Evolutionary conservation across 345 rosid genomes (phyloP), one percentile per base, ranked within the genome.

Genomic region (Arabis hirsuta): DNA sequence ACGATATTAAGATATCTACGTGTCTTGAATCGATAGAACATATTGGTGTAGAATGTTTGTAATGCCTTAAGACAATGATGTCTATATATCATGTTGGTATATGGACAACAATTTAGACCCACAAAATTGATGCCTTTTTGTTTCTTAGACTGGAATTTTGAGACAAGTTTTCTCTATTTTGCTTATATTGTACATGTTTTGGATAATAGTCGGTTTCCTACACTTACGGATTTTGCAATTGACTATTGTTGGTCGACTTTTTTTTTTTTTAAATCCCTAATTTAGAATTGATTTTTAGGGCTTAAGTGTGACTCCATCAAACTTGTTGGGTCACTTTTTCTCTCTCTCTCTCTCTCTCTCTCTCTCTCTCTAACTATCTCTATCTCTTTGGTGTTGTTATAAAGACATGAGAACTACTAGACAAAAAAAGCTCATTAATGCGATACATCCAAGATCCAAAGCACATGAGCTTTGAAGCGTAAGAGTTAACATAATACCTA

Each of bases 41-140:
- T 19, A 39, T 50, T 65, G 14, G 54, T 58, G 67, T 66, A 50
- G 45, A 65, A 65, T 73, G 34, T 65, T 65, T 57, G 55, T 27
- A 12, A 51, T 51, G 55, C 19, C 56, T 44, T 60, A 3, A 32
- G 34, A 62, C 62, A 10, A 22, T 6, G n/a, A 34, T 61, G 69
- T 20, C 64, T 12, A 45, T 12, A 45, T 43, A 6, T 53, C 36
- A 13, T 74, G 66, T 59, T 75, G 62, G 36, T 26, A 20, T 53
- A 68, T 65, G 43, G 44, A 75, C 52, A 75, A 75, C 79, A 68
- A 53, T 42, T 44, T 36, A 36, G 44, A 22, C 73, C 73, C 69
- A 75, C 58, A 44, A 53, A 44, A 26, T 53, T 45, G 44, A 68
- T 54, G 34, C 43, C 16, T 9, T n/a, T 51, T 42, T 27, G 12